A percentile compares a stretch with the other conserved stretches of the same genome.
Evolutionary conservation across 768 basidiomycete species (phyloP).

Genomic region (Vishniacozyma victoriae): DNA sequence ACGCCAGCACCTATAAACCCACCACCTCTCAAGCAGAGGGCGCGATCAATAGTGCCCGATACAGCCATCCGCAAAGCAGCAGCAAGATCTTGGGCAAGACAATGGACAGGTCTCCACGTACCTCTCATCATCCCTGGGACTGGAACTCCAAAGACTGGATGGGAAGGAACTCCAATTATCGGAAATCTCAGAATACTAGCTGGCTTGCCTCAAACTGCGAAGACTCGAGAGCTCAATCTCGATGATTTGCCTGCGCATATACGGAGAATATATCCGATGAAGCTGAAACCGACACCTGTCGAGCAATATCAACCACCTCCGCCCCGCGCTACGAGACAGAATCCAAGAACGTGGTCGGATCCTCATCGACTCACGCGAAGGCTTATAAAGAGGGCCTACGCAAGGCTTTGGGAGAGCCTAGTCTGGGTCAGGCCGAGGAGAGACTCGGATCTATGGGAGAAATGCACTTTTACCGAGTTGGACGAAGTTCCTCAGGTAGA

Average conservation of each 20-base stretch:
- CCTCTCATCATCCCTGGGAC: slow-evolving; percentile 18
- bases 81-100: slow-evolving; percentile 2
- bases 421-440: too few species aligned
- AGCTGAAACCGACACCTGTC: not conserved
- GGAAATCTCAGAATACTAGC: slow-evolving; percentile 19
- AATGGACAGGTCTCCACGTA: slow-evolving; percentile 12
- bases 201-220: not conserved
- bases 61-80: slow-evolving; percentile 6
- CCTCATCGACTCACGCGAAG: slow-evolving; percentile 7
- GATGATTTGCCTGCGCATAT: slow-evolving; percentile 5
- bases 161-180: slow-evolving; percentile 18
- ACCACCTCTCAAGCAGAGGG: slow-evolving; percentile 3
- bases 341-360: slow-evolving; percentile 24
- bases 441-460: too few species aligned
- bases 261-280: slow-evolving; percentile 13
- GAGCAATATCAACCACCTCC: slow-evolving; percentile 9
- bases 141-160: slow-evolving; percentile 15
- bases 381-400: slow-evolving; percentile 19
- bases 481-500: too few species aligned
- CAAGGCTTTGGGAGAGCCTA: slow-evolving; percentile 20
- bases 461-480: too few species aligned
- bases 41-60: slow-evolving; percentile 4
- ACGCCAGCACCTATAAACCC: slow-evolving; percentile 6
- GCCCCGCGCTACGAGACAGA: slow-evolving; percentile 15
- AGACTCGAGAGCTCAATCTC: not conserved